Conservation (phyloP, 225 moss, liverwort and hornwort species). For the Neckera pumila region DNA sequence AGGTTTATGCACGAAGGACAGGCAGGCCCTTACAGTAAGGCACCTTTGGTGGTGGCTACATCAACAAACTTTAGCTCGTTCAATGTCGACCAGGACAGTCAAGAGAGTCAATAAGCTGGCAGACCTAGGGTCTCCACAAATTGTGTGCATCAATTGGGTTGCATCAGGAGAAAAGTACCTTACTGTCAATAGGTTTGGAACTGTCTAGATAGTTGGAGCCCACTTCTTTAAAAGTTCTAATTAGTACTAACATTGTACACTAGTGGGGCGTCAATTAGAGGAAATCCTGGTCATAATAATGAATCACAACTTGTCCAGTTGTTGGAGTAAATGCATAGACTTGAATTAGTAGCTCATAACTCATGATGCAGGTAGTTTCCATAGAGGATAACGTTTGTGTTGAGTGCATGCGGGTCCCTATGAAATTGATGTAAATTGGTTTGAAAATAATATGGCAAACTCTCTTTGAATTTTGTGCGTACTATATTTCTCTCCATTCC, state of each 20-base stretch:
- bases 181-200: not conserved
- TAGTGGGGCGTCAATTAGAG: not conserved
- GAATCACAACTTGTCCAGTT: not conserved
- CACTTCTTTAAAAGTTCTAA: not conserved
- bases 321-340: not conserved
- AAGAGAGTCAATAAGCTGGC: conserved; percentile 14
- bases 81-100: conserved; percentile 22
- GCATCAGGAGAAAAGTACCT: not conserved
- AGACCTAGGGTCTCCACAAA: not conserved
- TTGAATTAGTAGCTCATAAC: not conserved
- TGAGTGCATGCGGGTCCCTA: not conserved
- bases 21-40: conserved; percentile 5
- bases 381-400: not conserved
- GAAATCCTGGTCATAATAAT: not conserved
- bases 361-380: not conserved
- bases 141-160: not conserved
- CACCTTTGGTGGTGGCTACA: conserved; percentile 58
- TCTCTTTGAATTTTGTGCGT: not conserved
- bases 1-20: conserved; percentile 50
- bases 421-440: not conserved
- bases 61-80: conserved; percentile 48
- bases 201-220: not conserved
- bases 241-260: not conserved
- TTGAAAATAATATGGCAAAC: not conserved
- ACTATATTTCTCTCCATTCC: not conserved